Base-by-base conservation (phyloP, 768 basidiomycete genomes). In the Pulveroboletus ravenelii region DNA sequence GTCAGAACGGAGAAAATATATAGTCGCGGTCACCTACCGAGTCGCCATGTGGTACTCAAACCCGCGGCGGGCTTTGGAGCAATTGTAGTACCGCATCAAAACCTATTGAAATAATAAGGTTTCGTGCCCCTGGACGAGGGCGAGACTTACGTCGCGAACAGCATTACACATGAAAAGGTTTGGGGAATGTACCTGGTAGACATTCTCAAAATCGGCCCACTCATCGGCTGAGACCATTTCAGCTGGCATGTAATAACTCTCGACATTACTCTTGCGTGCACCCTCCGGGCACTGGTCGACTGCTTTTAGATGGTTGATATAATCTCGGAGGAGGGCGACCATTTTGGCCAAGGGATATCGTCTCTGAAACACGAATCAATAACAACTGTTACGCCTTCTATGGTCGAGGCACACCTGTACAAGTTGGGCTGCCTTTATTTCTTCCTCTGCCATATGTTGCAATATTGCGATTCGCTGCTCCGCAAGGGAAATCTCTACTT, bases 21-120 rank as follows among this genome's bases (percentile, higher is more conserved):
- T 9, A 35, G 8, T 45, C 48, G 37, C n/a, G 10, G 3, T 41
- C 27, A 61, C 80, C 58, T 66, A 89, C 86, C 85, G 81, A 12
- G 88, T 82, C 9, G 93, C 89, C 78, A 93, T 81, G 62, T 92
- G 87, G 62, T 93, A 94, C 65, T 93, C 91, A 46, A 89, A 80
- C 17, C 88, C 87, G 57, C 80, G 77, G 37, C 89, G 77, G 23
- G 83, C 78, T 41, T 84, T 78, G 34, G 84, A 88, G 59, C 87
- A 87, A 62, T 89, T 85, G 59, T 91, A 94, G 68, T 96, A 96
- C 62, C 87, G 84, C 70, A 89, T 79, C 66, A 93, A 76, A 52
- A 95, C 82, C 87, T 94, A 61, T 45, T 55, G 12, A 58, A 52
- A 64, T 54, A 38, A 51, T 50, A 9, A 41, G 45, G 12, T 32